These are phyloP conservation scores for Clavariopsis aquatica DNA, from an alignment of 495 filamentous ascomycete genomes.

Conservation along the genomic window DNA sequence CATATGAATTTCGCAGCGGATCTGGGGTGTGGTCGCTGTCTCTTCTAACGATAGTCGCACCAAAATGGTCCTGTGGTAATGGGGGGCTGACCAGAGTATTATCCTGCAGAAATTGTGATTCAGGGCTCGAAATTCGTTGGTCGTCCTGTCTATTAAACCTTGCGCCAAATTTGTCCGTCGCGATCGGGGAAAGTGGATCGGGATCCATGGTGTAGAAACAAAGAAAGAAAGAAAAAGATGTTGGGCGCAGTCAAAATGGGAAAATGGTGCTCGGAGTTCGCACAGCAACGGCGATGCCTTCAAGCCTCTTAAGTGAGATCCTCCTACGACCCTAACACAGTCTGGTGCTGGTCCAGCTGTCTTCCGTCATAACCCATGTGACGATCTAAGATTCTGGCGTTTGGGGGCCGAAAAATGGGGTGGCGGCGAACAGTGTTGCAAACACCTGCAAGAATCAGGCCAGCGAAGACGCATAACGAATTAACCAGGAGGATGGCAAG, in stretches of 20 bases:
- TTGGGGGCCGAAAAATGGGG: background rate
- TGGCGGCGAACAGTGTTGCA: background rate
- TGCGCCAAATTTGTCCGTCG: conserved; percentile 3
- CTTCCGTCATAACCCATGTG: background rate
- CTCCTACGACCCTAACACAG: background rate
- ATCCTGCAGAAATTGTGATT: background rate
- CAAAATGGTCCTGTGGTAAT: background rate
- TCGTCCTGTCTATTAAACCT: background rate
- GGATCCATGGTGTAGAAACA: background rate
- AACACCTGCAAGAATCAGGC: too few species aligned
- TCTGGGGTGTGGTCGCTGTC: background rate
- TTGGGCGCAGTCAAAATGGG: background rate
- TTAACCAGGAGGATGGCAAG: too few species aligned
- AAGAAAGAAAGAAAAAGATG: background rate
- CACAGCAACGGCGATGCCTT: background rate
- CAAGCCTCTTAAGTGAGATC: background rate
- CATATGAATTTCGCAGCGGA: background rate
- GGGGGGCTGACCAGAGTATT: background rate
- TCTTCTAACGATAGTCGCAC: background rate
- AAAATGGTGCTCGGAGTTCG: background rate
- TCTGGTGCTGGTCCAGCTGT: background rate
- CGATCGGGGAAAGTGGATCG: background rate
- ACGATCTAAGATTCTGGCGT: background rate
- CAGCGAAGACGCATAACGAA: too few species aligned
- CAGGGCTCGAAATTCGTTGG: background rate